Evolutionary conservation across 176 grass and related monocot species (phyloP).

Genomic region (Rhipidocladum racemiflorum): DNA sequence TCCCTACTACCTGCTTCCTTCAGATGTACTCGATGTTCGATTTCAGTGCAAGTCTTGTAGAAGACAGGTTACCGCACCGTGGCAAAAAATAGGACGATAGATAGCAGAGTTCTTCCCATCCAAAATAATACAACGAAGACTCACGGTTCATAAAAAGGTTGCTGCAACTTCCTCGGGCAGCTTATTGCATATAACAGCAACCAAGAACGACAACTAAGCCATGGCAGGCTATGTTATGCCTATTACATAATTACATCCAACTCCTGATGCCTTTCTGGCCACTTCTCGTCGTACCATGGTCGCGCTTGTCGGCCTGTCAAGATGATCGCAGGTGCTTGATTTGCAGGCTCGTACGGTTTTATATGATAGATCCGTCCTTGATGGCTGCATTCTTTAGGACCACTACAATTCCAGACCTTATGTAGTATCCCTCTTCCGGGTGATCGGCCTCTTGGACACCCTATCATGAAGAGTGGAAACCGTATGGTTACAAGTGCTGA

Average conservation of each 20-base stretch:
- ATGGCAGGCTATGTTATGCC: neutral
- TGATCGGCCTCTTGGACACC: slow-evolving; percentile 70
- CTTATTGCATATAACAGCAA: slow-evolving; percentile 27
- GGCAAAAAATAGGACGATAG: neutral
- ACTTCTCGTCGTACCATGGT: neutral
- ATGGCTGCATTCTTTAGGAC: slow-evolving; percentile 64
- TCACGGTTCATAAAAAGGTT: slow-evolving; percentile 1
- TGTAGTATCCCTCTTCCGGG: slow-evolving; percentile 56
- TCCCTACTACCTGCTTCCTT: too few species aligned
- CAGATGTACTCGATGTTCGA: neutral
- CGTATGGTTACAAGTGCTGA: neutral
- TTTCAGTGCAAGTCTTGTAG: neutral
- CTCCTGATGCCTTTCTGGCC: neutral
- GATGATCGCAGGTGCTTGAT: neutral
- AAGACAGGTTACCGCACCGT: neutral
- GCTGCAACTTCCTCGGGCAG: neutral
- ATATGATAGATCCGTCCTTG: slow-evolving; percentile 59
- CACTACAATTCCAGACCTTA: slow-evolving; percentile 58
- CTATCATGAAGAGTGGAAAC: slow-evolving; percentile 25
- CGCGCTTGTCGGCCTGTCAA: neutral
- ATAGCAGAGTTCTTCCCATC: neutral
- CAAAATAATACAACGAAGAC: neutral
- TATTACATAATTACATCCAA: neutral
- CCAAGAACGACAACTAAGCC: neutral
- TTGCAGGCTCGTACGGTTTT: neutral